phyloP scores from a whole-genome alignment of 1,284 basidiomycete genomes.

The Ceratobasidium sp. region DNA sequence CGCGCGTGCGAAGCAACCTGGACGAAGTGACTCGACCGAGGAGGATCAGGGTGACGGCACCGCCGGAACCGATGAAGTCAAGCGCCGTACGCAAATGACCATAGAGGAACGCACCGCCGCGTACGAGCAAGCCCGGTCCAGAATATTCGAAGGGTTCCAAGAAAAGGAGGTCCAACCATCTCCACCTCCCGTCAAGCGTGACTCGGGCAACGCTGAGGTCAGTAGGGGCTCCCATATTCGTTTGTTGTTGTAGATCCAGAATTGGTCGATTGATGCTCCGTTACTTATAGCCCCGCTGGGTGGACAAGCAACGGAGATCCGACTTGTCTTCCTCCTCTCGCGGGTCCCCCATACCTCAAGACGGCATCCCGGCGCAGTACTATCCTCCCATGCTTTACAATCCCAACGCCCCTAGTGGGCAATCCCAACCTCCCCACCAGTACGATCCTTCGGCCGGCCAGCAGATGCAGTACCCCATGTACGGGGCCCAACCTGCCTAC shows the following conservation, averaged over 20 bases:
- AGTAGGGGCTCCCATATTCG: constrained; percentile 57
- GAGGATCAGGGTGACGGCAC: constrained; percentile 34
- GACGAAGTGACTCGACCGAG: constrained; percentile 31
- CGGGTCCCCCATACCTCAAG: constrained; percentile 34
- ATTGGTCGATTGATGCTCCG: constrained; percentile 15
- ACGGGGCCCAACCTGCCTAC: constrained; percentile 29
- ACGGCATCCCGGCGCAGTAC: constrained; percentile 26
- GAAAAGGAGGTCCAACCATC: constrained; percentile 78
- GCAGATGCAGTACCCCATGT: constrained; percentile 33
- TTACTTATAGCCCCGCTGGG: constrained; percentile 24
- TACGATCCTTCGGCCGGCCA: constrained; percentile 18
- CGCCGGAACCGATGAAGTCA: constrained; percentile 32
- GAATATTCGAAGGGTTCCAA: constrained; percentile 83
- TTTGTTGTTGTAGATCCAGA: not conserved
- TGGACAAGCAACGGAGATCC: constrained; percentile 60
- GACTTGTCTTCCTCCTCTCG: constrained; percentile 34
- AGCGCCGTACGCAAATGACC: constrained; percentile 65
- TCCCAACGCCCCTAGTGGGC: constrained; percentile 27
- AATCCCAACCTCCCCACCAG: constrained; percentile 9
- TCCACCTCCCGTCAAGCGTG: constrained; percentile 63
- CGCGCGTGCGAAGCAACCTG: constrained; percentile 37
- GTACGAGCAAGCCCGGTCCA: constrained; percentile 80
- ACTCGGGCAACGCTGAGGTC: constrained; percentile 68
- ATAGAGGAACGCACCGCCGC: constrained; percentile 84
- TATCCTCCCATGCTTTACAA: constrained; percentile 32